Evolutionary conservation across 306 rosid genomes (phyloP).

Genomic region (Fagus sylvatica): DNA sequence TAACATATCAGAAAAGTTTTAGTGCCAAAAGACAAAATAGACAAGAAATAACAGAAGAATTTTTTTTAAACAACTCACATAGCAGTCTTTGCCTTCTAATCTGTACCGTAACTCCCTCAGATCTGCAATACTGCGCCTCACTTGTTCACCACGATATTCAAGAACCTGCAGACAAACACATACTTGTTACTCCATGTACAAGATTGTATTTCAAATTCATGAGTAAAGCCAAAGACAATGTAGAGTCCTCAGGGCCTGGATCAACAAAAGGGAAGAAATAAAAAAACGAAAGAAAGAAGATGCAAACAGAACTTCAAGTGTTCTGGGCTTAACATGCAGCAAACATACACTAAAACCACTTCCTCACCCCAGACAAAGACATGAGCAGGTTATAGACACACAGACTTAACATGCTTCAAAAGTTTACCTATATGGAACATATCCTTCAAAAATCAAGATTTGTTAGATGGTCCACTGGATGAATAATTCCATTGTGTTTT

Average conservation of each 20-base stretch:
- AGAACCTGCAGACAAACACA: slow-evolving; percentile 68
- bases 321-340: not conserved
- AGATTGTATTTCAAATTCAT: slow-evolving; percentile 2
- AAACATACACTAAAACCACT: not conserved
- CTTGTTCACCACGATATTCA: slow-evolving; percentile 99
- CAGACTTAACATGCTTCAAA: not conserved
- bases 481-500: not conserved
- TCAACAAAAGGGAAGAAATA: not conserved
- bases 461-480: not conserved
- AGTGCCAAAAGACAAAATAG: not conserved
- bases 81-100: slow-evolving; percentile 88
- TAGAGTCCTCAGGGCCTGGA: slow-evolving; percentile 7
- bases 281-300: not conserved
- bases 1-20: slow-evolving; percentile 8
- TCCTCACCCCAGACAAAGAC: slow-evolving; percentile 17
- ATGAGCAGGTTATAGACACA: not conserved
- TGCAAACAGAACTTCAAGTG: not conserved
- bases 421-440: not conserved
- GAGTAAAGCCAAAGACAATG: slow-evolving; percentile 4
- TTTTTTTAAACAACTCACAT: slow-evolving; percentile 56
- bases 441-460: slow-evolving; percentile 9
- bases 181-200: slow-evolving; percentile 12
- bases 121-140: slow-evolving; percentile 88
- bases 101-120: slow-evolving; percentile 88
- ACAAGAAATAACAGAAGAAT: not conserved